Evolutionary conservation across 768 basidiomycete species (phyloP).

Genomic region (Roridomyces roridus): DNA sequence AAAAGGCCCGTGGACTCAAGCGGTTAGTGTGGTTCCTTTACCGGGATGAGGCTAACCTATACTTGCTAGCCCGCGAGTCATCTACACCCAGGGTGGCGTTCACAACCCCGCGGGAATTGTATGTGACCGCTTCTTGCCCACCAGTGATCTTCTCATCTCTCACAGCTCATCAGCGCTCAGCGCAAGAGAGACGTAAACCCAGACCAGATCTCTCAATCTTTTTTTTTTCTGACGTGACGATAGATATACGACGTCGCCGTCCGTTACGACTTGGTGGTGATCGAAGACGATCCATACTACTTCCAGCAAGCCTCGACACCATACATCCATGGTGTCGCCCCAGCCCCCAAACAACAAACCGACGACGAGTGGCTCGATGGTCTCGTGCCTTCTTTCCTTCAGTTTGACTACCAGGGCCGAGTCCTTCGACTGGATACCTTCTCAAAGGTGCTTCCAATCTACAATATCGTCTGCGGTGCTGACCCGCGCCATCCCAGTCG

Average conservation of each 20-base stretch:
- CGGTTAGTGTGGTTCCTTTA: conserved; percentile 35
- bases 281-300: conserved; percentile 67
- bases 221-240: conserved; percentile 47
- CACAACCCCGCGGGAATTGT: conserved; percentile 69
- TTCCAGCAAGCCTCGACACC: conserved; percentile 53
- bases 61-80: conserved; percentile 48
- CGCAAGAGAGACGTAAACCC: conserved; percentile 14
- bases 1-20: conserved; percentile 46
- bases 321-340: conserved; percentile 7
- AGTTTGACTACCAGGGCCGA: conserved; percentile 64
- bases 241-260: conserved; percentile 65
- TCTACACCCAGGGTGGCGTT: conserved; percentile 65
- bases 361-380: conserved; percentile 26
- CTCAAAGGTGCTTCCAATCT: conserved; percentile 46
- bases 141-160: not conserved
- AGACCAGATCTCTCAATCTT: conserved; percentile 48
- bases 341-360: conserved; percentile 10
- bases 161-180: conserved; percentile 17
- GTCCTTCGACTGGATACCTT: conserved; percentile 72
- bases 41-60: not conserved
- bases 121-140: conserved; percentile 19
- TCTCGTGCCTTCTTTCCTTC: conserved; percentile 28
- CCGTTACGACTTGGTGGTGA: conserved; percentile 53
- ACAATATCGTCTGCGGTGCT: too few relatives aligned
- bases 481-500: not conserved